A percentile compares a stretch with the other conserved stretches of the same genome.
Conservation (phyloP, 1,284 basidiomycete genomes). For the Fomitopsis palustris region DNA sequence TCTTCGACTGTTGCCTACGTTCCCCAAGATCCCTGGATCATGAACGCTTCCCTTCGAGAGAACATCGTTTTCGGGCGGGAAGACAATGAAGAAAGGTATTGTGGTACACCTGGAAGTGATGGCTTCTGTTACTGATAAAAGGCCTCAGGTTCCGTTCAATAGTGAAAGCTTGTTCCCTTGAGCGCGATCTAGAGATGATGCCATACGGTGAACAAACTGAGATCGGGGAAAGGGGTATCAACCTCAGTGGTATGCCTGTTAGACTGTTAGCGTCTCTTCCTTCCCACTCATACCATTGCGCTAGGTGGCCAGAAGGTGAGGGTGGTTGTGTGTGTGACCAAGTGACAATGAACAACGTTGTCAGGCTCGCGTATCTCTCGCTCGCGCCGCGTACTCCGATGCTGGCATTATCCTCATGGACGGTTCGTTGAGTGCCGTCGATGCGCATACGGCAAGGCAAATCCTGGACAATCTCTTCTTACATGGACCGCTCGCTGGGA, state of each 20-base stretch:
- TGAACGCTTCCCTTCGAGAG: constrained; percentile 66
- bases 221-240: constrained; percentile 84
- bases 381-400: constrained; percentile 75
- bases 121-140: no score
- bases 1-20: constrained; percentile 73
- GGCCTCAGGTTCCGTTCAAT: constrained; percentile 45
- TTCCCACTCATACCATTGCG: background rate
- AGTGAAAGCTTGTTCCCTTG: constrained; percentile 58
- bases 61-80: constrained; percentile 65
- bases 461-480: constrained; percentile 62
- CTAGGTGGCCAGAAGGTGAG: constrained; percentile 52
- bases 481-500: constrained; percentile 49
- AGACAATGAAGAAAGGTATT: constrained; percentile 49
- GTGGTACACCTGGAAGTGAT: no score
- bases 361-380: constrained; percentile 78
- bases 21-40: constrained; percentile 79
- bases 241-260: constrained; percentile 44
- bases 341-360: constrained; percentile 2
- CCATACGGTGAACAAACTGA: constrained; percentile 70
- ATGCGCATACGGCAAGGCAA: constrained; percentile 62
- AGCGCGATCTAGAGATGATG: constrained; percentile 66
- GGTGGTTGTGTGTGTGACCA: background rate
- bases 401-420: constrained; percentile 72
- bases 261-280: no score
- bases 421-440: constrained; percentile 71